These are phyloP conservation scores for Cryphonectria parasitica DNA, from an alignment of 2,329 filamentous ascomycete genomes.

Conservation along the genomic window DNA sequence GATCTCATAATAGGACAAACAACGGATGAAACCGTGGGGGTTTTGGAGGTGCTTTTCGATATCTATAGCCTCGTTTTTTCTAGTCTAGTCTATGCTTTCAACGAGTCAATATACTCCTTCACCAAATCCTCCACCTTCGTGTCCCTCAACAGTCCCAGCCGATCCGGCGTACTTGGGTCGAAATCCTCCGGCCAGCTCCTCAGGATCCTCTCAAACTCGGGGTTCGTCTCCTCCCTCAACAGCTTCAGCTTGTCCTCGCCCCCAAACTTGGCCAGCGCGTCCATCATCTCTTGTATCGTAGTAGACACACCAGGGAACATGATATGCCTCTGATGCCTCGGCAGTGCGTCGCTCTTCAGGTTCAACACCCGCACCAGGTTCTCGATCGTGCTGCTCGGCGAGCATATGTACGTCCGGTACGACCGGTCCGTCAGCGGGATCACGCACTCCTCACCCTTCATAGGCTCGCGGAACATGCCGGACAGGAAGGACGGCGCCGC, in stretches of 20 bases:
- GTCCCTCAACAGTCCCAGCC: constrained; percentile 56
- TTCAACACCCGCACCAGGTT: constrained; percentile 54
- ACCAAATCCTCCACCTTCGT: constrained; percentile 58
- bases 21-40: no score
- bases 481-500: constrained; percentile 67
- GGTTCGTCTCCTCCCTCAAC: constrained; percentile 58
- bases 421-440: constrained; percentile 55
- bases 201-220: constrained; percentile 59
- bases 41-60: background rate
- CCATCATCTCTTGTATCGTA: constrained; percentile 63
- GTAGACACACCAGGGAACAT: constrained; percentile 63
- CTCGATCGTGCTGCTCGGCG: constrained; percentile 54
- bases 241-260: constrained; percentile 57
- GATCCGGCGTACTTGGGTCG: constrained; percentile 54
- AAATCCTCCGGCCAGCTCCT: constrained; percentile 64
- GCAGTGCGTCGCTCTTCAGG: constrained; percentile 47
- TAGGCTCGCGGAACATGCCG: constrained; percentile 67
- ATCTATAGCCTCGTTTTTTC: no score
- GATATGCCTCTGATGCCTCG: constrained; percentile 53
- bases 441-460: constrained; percentile 56
- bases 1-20: no score
- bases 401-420: constrained; percentile 59
- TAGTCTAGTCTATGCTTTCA: background rate
- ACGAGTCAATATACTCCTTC: constrained; percentile 54
- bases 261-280: constrained; percentile 58